Evolutionary conservation across 2,329 filamentous ascomycete species (phyloP), one percentile per base, ranked within the genome.

Genomic region (Microsporum ferrugineum): DNA sequence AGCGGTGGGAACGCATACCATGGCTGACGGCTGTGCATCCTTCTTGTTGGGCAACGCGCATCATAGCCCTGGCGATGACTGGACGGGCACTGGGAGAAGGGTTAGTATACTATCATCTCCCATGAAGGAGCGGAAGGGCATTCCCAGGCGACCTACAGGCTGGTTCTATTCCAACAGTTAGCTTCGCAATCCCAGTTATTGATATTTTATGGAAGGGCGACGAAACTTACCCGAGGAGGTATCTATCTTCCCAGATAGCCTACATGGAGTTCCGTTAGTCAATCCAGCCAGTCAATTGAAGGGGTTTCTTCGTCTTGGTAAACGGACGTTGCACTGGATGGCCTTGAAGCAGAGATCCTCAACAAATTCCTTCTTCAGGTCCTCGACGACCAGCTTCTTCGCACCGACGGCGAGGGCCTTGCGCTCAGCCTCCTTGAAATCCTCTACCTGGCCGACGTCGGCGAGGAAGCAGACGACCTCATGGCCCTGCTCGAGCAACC

Each of bases 321-420:
- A n/a, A 63, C 64, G 64, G 60, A 80, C 80, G 68, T 82, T 83
- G 76, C 84, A 89, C 75, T 89, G 87, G 65, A 94, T 83, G 64
- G 89, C 88, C 59, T 83, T 86, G 82, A 86, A 91, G 79, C 86
- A 87, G 51, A 94, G 80, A 78, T 92, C 83, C 68, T 91, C 87
- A 66, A 94, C 83, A 70, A 94, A 91, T 75, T 89, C 86, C 67
- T 80, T 80, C 69, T 84, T 83, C 60, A 92, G 80, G 72, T 94
- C 77, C 64, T 79, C 76, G 66, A 85, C 79, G 65, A 81, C 72
- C 73, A 86, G 82, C 76, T 83, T 82, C 75, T 82, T 77, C 27
- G 87, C 87, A 69, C 87, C 87, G 65, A 89, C 82, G 74, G 82
- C 82, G 65, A 84, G 62, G 60, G 87, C 87, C 81, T 91, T 91